These are phyloP conservation scores for Butyriboletus regius DNA, from an alignment of 1,284 basidiomycete species.

Conservation along the genomic window DNA sequence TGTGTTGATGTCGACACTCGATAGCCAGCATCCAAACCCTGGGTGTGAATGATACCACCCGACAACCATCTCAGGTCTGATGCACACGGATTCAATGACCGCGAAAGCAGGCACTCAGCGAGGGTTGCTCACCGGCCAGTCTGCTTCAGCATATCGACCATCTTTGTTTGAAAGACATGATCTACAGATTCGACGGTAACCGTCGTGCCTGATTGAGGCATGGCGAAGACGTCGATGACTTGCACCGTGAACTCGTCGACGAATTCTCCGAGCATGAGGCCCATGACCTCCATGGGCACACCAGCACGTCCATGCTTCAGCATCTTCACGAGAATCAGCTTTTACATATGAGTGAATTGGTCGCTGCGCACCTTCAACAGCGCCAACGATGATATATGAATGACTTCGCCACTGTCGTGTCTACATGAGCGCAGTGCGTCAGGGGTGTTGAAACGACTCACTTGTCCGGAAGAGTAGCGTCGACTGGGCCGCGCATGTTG, in stretches of 20 bases:
- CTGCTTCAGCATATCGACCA: constrained; percentile 99
- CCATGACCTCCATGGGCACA: constrained; percentile 99
- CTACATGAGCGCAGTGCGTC: constrained; percentile 6
- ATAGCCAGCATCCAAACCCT: constrained; percentile 98
- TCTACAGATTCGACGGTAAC: constrained; percentile 99
- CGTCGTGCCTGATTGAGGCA: constrained; percentile 98
- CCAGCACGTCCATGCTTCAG: constrained; percentile 97
- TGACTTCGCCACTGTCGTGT: constrained; percentile 80
- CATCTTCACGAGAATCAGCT: constrained; percentile 60
- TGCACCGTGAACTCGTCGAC: constrained; percentile 98
- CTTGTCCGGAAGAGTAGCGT: constrained; percentile 65
- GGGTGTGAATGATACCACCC: constrained; percentile 99
- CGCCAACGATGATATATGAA: constrained; percentile 91
- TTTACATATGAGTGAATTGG: background rate
- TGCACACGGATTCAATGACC: constrained; percentile 3
- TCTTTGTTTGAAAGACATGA: constrained; percentile 97
- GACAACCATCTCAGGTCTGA: constrained; percentile 94
- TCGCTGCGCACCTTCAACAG: constrained; percentile 67
- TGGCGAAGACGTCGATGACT: constrained; percentile 98
- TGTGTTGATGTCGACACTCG: constrained; percentile 98
- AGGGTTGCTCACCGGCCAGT: constrained; percentile 69
- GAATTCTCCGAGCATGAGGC: constrained; percentile 96
- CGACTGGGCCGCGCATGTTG: constrained; percentile 37
- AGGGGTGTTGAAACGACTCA: constrained; percentile 30
- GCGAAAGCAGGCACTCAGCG: background rate